Evolutionary conservation across 441 rosid genomes (phyloP), one percentile per base, ranked within the genome.

Genomic region (Populus hybrid): DNA sequence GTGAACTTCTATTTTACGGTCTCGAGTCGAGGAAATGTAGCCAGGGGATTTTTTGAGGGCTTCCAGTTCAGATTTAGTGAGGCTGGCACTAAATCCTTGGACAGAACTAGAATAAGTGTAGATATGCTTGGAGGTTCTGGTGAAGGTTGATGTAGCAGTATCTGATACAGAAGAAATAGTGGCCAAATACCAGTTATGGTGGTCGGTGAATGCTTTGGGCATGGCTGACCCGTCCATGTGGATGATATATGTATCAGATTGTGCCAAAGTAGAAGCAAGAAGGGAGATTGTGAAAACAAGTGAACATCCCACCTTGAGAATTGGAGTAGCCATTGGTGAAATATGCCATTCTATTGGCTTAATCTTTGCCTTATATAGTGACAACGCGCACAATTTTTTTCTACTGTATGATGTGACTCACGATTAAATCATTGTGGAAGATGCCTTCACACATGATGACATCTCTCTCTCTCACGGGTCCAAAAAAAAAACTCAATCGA

Each of bases 151-250:
- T 28, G 64, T 61, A 3, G 72, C 16, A 75, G 24, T 54, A 67
- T 79, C 71, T 59, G 78, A 82, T 23, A 89, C 54, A 10, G 93
- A 83, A 73, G 82, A 80, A 73, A 91, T 80, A 26, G 85, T 86
- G 54, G 88, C 75, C 21, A 83, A 71, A 70, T 84, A 90, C 93
- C 95, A 91, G 74, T 72, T 81, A 38, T 75, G 89, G 78, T 86
- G 86, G 72, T 83, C 83, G 7, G 87, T 34, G 76, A 89, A 92
- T 46, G 89, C 82, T 75, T 68, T 81, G 3, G 92, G 93, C 82
- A 89, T 92, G 36, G 86, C 88, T 69, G 86, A 80, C 24, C 70
- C 59, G 77, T 89, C 86, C 97, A 90, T 91, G 77, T 88, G 93
- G 69, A 92, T 77, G 75, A 92, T 85, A 76, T 84, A 87, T 1